Percentiles rank a stretch among this genome's conserved stretches.
Evolutionary conservation across 139 green algal species (phyloP).

Genomic region (Chlamydomonas incerta): DNA sequence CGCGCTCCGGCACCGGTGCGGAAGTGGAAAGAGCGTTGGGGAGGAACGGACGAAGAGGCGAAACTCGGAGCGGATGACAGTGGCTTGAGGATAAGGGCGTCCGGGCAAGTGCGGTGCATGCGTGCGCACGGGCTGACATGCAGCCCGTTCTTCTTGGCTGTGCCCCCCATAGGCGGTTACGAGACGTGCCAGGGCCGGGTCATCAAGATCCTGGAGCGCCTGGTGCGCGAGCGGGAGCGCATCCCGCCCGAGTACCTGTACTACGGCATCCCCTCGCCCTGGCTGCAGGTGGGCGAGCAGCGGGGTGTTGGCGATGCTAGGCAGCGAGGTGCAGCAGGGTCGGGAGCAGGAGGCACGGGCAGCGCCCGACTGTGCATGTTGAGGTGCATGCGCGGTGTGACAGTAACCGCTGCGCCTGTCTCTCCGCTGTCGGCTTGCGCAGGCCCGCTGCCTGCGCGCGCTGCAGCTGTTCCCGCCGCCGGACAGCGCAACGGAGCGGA

Average conservation of each 20-base stretch:
- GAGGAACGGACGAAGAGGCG: no score
- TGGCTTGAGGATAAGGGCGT: no score
- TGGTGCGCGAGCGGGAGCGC: slow-evolving; percentile 67
- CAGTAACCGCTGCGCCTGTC: background rate
- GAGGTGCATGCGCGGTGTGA: no score
- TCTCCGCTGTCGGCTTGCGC: background rate
- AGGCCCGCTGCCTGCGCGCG: slow-evolving; percentile 77
- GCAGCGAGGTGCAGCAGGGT: no score
- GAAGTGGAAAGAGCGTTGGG: no score
- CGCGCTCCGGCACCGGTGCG: slow-evolving; percentile 63
- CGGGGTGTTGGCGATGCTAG: no score
- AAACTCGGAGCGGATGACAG: no score
- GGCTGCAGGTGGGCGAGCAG: slow-evolving; percentile 85
- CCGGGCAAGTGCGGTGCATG: no score
- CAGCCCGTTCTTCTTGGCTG: no score
- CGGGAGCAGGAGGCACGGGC: no score
- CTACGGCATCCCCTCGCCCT: slow-evolving; percentile 98
- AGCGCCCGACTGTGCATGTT: no score
- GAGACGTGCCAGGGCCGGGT: slow-evolving; percentile 84
- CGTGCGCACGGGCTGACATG: no score
- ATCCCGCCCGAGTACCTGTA: slow-evolving; percentile 96
- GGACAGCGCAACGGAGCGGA: slow-evolving; percentile 72
- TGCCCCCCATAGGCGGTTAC: slow-evolving; percentile 76
- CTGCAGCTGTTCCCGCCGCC: slow-evolving; percentile 96
- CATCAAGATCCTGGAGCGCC: slow-evolving; percentile 86